Evolutionary conservation across 2,329 filamentous ascomycete genomes (phyloP), one percentile per base, ranked within the genome.

Genomic region (Acrodontium crateriforme): DNA sequence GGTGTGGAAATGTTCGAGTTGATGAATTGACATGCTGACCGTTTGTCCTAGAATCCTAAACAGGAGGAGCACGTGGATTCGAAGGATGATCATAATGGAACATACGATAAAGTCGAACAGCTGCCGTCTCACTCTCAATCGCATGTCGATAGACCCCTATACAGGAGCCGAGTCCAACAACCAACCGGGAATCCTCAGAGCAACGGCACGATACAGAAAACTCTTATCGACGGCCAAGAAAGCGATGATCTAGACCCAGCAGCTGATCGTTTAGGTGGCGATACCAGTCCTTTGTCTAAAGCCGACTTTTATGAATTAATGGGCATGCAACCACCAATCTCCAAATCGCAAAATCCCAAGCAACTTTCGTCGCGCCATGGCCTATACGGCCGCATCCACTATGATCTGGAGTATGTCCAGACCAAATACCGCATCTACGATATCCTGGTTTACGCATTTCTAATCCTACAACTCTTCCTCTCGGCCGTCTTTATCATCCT

Each of bases 401-500:
- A 28, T 15, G 26, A 32, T 16, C 29, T 40, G n/a, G 16, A 31
- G 5, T 41, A 44, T 20, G 38, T 40, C 21, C 35, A 46, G 28
- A 37, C 19, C n/a, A 46, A 49, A 24, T 49, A 50, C 30, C 37
- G 35, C 14, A 26, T 49, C 28, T 55, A 48, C 37, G 46, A 47
- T 16, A 19, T 44, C 13, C 21, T 46, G 5, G 41, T 38, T 5
- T 49, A 50, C 35, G 36, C 42, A 20, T 39, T 51, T 18, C 38
- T 56, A 11, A 36, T 48, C 2, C 24, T 46, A 3, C 52, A 55
- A 28, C 40, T 54, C 16, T 22, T 52, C 9, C 35, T 55, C 7
- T 46, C 44, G 16, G 51, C 52, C 7, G 38, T 53, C 2, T 47
- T 55, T 26, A 53, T 55, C 35, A 32, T 55, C 1, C 44, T 55